Conservation (phyloP, 129 eudicot species). For the Artemisia annua region DNA sequence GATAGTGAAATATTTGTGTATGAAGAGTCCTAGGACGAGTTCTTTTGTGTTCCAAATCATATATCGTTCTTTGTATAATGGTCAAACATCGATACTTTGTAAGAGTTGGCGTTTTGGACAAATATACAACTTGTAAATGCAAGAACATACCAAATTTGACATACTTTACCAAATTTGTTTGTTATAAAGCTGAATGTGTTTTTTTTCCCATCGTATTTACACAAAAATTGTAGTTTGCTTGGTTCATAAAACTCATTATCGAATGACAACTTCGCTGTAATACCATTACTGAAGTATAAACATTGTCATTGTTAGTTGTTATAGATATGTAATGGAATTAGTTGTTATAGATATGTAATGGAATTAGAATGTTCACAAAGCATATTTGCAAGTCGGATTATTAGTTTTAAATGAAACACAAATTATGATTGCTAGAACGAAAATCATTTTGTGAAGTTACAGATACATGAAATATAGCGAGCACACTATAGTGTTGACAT, state of each 20-base stretch:
- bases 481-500: not conserved
- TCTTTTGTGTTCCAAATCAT: no score
- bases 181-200: not conserved
- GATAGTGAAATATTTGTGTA: not conserved
- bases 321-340: no score
- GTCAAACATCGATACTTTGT: not conserved
- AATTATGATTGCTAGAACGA: slow-evolving; percentile 14
- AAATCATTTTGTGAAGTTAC: slow-evolving; percentile 6
- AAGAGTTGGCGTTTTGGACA: not conserved
- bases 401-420: not conserved
- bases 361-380: not conserved
- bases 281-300: no score
- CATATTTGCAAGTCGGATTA: not conserved
- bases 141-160: not conserved
- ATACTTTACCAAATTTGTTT: not conserved
- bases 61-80: not conserved
- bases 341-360: no score
- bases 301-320: no score
- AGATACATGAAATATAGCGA: not conserved
- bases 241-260: no score
- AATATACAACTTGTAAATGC: not conserved
- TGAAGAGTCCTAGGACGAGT: no score
- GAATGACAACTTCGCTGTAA: no score
- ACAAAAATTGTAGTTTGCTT: no score
- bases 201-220: not conserved